Conservation (phyloP, 2,329 filamentous ascomycete genomes). For the Hymenoscyphus occultus region DNA sequence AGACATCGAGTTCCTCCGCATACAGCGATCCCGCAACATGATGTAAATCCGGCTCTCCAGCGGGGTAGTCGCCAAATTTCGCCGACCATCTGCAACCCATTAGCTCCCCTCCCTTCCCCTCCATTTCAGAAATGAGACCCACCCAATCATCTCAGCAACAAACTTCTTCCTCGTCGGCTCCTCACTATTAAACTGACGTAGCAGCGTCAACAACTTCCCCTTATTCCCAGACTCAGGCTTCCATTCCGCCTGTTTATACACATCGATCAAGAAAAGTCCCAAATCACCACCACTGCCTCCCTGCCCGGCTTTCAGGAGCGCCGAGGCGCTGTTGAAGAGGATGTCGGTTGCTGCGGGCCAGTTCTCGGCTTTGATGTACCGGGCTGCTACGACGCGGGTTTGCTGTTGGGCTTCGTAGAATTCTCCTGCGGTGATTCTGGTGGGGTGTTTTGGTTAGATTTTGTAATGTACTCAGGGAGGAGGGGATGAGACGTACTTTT, state of each 20-base stretch:
- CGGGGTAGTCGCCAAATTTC: slow-evolving; percentile 80
- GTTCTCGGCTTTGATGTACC: slow-evolving; percentile 86
- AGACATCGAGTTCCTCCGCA: slow-evolving; percentile 88
- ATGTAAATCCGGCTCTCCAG: slow-evolving; percentile 91
- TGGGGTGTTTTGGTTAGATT: slow-evolving; percentile 14
- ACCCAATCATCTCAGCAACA: slow-evolving; percentile 79
- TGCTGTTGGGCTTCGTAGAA: slow-evolving; percentile 99
- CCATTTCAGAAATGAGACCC: slow-evolving; percentile 35
- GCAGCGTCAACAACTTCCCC: slow-evolving; percentile 70
- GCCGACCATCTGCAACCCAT: slow-evolving; percentile 66
- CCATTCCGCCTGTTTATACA: slow-evolving; percentile 83
- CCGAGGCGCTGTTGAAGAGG: slow-evolving; percentile 76
- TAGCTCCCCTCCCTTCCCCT: slow-evolving; percentile 15
- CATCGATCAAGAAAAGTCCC: slow-evolving; percentile 81
- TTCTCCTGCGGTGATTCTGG: slow-evolving; percentile 81
- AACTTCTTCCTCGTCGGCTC: slow-evolving; percentile 95
- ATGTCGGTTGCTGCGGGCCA: slow-evolving; percentile 85
- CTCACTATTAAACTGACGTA: slow-evolving; percentile 75
- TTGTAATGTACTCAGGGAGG: not conserved
- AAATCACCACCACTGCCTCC: slow-evolving; percentile 90
- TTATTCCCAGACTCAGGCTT: slow-evolving; percentile 72
- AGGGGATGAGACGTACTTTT: slow-evolving; percentile 53
- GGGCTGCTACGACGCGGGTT: slow-evolving; percentile 88
- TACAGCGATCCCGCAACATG: slow-evolving; percentile 85
- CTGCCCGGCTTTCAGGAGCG: slow-evolving; percentile 87